Base-by-base conservation (phyloP, 768 basidiomycete species). In the Pleurotus salmoneostramineus region DNA sequence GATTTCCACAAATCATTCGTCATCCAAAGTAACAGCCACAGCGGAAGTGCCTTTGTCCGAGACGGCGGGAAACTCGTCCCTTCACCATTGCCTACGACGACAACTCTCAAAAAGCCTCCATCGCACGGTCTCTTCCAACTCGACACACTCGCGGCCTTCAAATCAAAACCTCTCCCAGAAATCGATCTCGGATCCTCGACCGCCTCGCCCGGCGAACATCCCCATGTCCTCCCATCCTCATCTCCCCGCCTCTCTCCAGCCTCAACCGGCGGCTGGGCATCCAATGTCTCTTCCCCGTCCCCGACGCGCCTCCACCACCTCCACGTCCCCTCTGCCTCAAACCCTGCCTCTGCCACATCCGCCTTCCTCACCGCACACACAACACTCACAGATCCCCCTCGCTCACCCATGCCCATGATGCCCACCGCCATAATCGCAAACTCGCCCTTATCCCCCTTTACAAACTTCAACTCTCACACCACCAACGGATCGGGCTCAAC, bases 121-220 rank as follows among this genome's bases (percentile, higher is more conserved):
- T 60, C 62, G 21, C 64, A 68, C 5, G 87, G 87, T 1, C 72
- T 91, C 36, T 88, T 85, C 68, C 87, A 88, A 66, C 81, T 91
- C 21, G 83, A 90, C 64, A 89, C 87, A 56, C 63, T 73, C 47
- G 74, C 80, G 43, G 81, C 83, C 7, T 66, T 76, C 17, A 79
- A 80, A 33, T 76, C 81, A 2, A 81, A 78, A 65, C 66, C 71
- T 32, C 71, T 85, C 5, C 79, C 81, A 48, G 83, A 89, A 66
- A 75, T 88, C 49, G 88, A 90, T 65, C 76, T 70, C 5, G 62
- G 71, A 3, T 71, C 75, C 4, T 68, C n/a, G n/a, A n/a, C n/a
- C n/a, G n/a, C n/a, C n/a, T n/a, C n/a, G n/a, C n/a, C n/a, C n/a
- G n/a, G n/a, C n/a, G n/a, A n/a, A n/a, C n/a, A n/a, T n/a, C n/a